Conservation (phyloP, 1,284 basidiomycete genomes). For the Cutaneotrichosporon mucoides region DNA sequence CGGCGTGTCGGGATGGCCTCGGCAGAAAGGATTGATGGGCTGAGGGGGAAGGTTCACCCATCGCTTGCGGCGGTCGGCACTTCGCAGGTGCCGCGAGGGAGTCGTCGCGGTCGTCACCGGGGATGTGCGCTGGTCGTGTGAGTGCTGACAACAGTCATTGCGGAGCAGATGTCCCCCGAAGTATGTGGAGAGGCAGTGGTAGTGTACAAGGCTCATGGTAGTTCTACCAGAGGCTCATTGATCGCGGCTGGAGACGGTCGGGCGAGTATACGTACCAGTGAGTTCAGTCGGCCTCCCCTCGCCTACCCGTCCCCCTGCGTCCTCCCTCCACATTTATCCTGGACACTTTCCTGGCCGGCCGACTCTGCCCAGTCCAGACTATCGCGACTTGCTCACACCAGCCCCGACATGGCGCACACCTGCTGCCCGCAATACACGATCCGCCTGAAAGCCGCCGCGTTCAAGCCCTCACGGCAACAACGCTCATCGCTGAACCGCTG, state of each 20-base stretch:
- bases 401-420: constrained; percentile 71
- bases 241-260: constrained; percentile 84
- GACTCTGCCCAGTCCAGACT: too few relatives aligned
- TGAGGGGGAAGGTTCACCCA: too few relatives aligned
- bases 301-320: too few relatives aligned
- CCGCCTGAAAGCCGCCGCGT: constrained; percentile 66
- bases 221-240: constrained; percentile 60
- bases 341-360: too few relatives aligned
- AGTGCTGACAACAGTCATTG: constrained; percentile 10
- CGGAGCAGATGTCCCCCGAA: constrained; percentile 33
- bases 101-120: too few relatives aligned
- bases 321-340: too few relatives aligned
- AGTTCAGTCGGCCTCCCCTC: constrained; percentile 3
- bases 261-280: constrained; percentile 62
- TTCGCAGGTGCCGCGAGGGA: too few relatives aligned
- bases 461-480: constrained; percentile 72
- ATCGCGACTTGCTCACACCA: constrained; percentile 35
- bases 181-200: constrained; percentile 11
- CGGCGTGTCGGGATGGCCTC: too few relatives aligned
- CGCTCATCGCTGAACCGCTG: constrained; percentile 67
- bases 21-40: too few relatives aligned
- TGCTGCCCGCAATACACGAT: constrained; percentile 95
- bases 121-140: too few relatives aligned
- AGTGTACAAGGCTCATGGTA: constrained; percentile 12
- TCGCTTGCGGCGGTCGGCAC: too few relatives aligned